Evolutionary conservation across 2,329 filamentous ascomycete species (phyloP), one percentile per base, ranked within the genome.

Genomic region (Aspergillus sp.): DNA sequence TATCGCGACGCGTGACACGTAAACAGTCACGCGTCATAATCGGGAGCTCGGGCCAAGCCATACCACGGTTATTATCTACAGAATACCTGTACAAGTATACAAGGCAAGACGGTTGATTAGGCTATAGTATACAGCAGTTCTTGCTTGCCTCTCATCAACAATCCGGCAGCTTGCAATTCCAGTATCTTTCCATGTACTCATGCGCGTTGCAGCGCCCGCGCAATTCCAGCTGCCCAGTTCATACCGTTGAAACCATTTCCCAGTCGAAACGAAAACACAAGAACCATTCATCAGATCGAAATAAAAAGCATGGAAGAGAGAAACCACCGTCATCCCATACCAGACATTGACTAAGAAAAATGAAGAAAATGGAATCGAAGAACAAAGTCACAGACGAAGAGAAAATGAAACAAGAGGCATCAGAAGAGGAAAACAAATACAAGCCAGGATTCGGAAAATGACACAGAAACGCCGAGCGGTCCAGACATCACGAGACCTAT

Each of bases 381-480:
- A 58, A 60, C 60, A 63, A 58, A 58, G 55, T 52, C 56, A 39
- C 17, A 58, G 49, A 61, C 53, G 56, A 62, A 59, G 54, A 62
- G 55, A 20, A 39, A 22, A 39, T 19, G 19, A 39, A 20, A 20
- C 5, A 39, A 12, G 19, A 10, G 17, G 10, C 19, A 30, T 30
- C 25, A 30, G 25, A 30, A 20, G 17, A 39, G 19, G 15, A 19
- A 39, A 39, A 39, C 37, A 20, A 39, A 39, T 13, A 19, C 37
- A 35, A 35, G n/a, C 33, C 33, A 35, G 12, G 33, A 35, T 35
- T 39, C 57, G 54, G 57, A 58, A 57, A 60, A 54, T 51, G 59
- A 64, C 61, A 62, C 60, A 59, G 49, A 52, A 68, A 68, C 63
- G 62, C 64, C 65, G 50, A 58, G 49, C 50, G 55, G 55, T 56